Percentiles rank a stretch among this genome's conserved stretches.
phyloP scores from a whole-genome alignment of 495 filamentous ascomycete genomes.

The Talaromyces stipitatus region DNA sequence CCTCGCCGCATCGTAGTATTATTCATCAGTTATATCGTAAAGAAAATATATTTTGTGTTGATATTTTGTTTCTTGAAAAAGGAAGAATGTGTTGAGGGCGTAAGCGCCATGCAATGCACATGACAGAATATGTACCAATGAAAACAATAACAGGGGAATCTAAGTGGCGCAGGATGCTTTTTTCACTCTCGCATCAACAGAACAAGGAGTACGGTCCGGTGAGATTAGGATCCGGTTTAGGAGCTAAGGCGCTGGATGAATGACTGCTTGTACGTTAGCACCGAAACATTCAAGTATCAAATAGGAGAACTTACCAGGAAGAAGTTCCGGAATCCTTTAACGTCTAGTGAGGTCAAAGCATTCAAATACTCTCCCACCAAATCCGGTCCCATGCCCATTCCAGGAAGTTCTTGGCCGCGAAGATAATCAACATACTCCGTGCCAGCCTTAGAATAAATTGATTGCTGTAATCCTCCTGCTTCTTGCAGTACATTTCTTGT shows the following conservation, averaged over 20 bases:
- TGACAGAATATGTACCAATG: not conserved
- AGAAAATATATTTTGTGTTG: not conserved
- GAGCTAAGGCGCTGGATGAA: conserved; percentile 44
- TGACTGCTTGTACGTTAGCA: conserved; percentile 18
- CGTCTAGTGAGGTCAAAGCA: conserved; percentile 41
- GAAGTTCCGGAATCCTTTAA: conserved; percentile 48
- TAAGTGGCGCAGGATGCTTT: not conserved
- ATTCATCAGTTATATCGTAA: not conserved
- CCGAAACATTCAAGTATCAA: not conserved
- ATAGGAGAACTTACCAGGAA: conserved; percentile 37
- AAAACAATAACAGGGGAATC: not conserved
- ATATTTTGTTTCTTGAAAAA: not conserved
- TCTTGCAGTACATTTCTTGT: conserved; percentile 77
- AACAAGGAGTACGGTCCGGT: not conserved
- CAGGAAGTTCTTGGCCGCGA: conserved; percentile 41
- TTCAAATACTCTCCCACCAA: conserved; percentile 49
- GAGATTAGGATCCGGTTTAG: conserved; percentile 14
- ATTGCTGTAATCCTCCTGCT: conserved; percentile 74
- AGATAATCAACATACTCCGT: conserved; percentile 49
- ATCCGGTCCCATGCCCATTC: conserved; percentile 46
- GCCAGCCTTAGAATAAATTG: conserved; percentile 81
- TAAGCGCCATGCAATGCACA: not conserved
- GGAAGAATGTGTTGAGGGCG: not conserved
- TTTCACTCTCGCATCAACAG: not conserved
- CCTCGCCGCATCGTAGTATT: not conserved